Base-by-base conservation (phyloP, 2,329 filamentous ascomycete genomes). In the Colletotrichum spinosum region DNA sequence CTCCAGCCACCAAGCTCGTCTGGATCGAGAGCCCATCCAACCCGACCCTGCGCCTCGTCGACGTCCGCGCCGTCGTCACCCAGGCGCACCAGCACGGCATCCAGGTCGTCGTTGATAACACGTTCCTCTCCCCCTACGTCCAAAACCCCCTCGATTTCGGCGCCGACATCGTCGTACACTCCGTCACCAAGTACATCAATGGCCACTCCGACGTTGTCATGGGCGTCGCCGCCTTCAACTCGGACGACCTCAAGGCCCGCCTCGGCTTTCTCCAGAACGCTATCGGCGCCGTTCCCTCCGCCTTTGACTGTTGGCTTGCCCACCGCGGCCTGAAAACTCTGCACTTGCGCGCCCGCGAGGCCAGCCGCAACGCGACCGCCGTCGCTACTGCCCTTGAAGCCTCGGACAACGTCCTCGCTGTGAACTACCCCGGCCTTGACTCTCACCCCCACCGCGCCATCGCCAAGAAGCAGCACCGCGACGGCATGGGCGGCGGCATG, bases 141-240 rank as follows among this genome's bases (percentile, higher is more conserved):
- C 96, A 99, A 82, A 98, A 97, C 80, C 96, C 96, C 4, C 88
- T 99, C 60, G 91, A 97, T 75, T 93, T 95, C 76, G 96, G 96
- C 72, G 96, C 96, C 71, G 96, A 99, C 79, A 94, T 98, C 69
- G 95, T 98, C 70, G 92, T 98, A 48, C 95, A 98, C 85, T 94
- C 90, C 60, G 96, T 99, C 60, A 99, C 96, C 49, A 99, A 99
- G 83, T 99, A 98, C 82, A 98, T 99, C 83, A 98, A 98, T 78
- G 96, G 96, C 55, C 96, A 99, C 83, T 87, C 89, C 76, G 96
- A 99, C 78, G 96, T 99, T 8, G 90, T 98, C 73, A 99, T 99
- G 96, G 96, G 96, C 70, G 92, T 96, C 37, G 95, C 94, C 51
- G 96, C 96, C 55, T 97, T 97, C 87, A 98, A 97, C 86, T 92